These are phyloP conservation scores for Clavulina sp. DNA, from an alignment of 768 basidiomycete genomes.

Conservation along the genomic window DNA sequence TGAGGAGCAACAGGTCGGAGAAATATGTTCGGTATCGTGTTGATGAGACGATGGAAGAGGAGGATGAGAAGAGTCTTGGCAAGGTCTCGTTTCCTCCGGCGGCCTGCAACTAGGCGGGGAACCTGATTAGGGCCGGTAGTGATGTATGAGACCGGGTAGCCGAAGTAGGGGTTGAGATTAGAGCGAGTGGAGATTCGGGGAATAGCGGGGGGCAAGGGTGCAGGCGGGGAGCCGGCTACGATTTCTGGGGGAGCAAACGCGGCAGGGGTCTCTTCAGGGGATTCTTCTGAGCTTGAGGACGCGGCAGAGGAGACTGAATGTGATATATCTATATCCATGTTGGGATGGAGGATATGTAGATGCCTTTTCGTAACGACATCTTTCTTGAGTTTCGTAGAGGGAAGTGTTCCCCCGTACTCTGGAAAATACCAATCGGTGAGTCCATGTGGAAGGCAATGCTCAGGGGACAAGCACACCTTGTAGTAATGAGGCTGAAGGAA, in stretches of 20 bases:
- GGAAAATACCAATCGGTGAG: background rate
- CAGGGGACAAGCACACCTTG: conserved; percentile 2
- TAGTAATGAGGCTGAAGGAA: conserved; percentile 6
- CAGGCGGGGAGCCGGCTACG: background rate
- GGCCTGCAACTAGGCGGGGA: conserved; percentile 3
- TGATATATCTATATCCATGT: background rate
- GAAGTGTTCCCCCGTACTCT: conserved; percentile 6
- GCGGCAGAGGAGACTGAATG: conserved; percentile 1
- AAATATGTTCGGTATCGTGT: too few species aligned
- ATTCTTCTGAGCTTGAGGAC: background rate
- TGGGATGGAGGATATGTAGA: background rate
- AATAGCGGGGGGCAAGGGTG: background rate
- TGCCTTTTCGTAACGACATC: conserved; percentile 4
- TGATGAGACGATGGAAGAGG: background rate
- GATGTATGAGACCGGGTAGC: conserved; percentile 9
- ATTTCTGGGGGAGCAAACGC: background rate
- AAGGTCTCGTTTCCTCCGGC: conserved; percentile 10
- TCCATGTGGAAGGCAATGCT: background rate
- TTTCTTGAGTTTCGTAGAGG: background rate
- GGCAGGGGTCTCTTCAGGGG: background rate
- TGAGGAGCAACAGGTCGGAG: too few species aligned
- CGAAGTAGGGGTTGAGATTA: conserved; percentile 9
- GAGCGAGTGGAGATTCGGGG: conserved; percentile 3
- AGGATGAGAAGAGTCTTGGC: conserved; percentile 6
- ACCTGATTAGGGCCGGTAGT: background rate